Percentiles rank a stretch among this genome's conserved stretches.
These are phyloP conservation scores for Acacia crassicarpa DNA, from an alignment of 306 rosid species.

Conservation along the genomic window DNA sequence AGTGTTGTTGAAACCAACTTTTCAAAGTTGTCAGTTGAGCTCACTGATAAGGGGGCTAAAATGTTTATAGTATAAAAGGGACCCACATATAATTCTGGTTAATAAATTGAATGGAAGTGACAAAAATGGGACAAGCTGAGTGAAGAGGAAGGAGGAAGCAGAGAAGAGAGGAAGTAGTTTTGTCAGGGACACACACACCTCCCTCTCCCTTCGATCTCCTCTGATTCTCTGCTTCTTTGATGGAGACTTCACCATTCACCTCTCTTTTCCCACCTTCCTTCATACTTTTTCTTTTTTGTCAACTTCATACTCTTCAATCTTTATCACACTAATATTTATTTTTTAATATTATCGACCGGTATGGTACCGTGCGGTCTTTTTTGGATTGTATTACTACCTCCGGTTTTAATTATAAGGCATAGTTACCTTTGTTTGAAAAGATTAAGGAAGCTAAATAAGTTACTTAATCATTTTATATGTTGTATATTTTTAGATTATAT, in stretches of 20 bases:
- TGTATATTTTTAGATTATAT: too few species aligned
- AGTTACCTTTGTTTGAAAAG: too few species aligned
- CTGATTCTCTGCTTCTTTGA: constrained; percentile 26
- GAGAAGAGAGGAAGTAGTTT: neutral
- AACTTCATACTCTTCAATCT: neutral
- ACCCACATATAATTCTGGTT: neutral
- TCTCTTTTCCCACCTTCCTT: neutral
- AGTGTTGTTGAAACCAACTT: too few species aligned
- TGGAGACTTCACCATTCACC: constrained; percentile 10
- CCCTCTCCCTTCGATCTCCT: too few species aligned
- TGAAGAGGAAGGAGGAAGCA: neutral
- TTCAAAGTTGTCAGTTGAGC: neutral
- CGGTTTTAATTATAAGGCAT: too few species aligned
- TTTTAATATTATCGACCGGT: too few species aligned
- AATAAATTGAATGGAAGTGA: neutral
- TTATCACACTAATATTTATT: too few species aligned
- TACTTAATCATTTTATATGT: too few species aligned
- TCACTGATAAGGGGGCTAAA: neutral
- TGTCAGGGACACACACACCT: neutral
- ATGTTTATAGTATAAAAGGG: neutral
- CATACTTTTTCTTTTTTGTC: too few species aligned
- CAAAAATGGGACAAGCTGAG: neutral
- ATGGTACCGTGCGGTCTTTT: too few species aligned
- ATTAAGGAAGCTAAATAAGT: too few species aligned
- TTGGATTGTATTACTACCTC: too few species aligned